A percentile compares a stretch with the other conserved stretches of the same genome.
Evolutionary conservation across 768 basidiomycete species (phyloP).

Genomic region (Panus rudis): DNA sequence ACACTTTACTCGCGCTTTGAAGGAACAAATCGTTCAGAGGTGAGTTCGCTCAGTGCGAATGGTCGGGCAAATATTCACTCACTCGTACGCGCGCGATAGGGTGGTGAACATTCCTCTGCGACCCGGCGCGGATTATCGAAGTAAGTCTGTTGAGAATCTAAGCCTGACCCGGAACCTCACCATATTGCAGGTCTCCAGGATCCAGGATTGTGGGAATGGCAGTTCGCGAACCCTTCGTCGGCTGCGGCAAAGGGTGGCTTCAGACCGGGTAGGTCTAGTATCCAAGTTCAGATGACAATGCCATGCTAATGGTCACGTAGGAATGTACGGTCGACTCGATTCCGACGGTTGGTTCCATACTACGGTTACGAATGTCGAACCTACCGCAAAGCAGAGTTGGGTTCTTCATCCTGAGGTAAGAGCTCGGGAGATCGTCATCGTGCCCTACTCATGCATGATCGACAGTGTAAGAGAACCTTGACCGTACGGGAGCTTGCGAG

Average conservation of each 20-base stretch:
- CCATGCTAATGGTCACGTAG: slow-evolving; percentile 27
- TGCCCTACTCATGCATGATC: background rate
- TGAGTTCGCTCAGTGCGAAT: slow-evolving; percentile 20
- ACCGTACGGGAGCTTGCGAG: slow-evolving; percentile 73
- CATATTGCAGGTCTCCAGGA: no score
- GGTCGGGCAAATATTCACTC: no score
- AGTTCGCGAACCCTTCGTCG: slow-evolving; percentile 51
- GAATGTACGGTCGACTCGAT: slow-evolving; percentile 56
- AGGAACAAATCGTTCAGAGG: slow-evolving; percentile 51
- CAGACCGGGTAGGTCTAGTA: slow-evolving; percentile 37
- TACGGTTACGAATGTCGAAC: slow-evolving; percentile 72
- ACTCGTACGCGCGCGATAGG: no score
- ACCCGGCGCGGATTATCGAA: slow-evolving; percentile 56
- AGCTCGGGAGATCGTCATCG: slow-evolving; percentile 1
- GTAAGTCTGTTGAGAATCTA: slow-evolving; percentile 34
- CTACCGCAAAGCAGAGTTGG: slow-evolving; percentile 68
- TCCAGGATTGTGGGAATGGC: slow-evolving; percentile 67
- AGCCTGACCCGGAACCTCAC: no score
- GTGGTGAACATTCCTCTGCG: slow-evolving; percentile 52
- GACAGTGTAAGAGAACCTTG: slow-evolving; percentile 63
- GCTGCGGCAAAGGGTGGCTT: slow-evolving; percentile 47
- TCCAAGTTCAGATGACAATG: no score
- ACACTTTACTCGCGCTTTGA: slow-evolving; percentile 56
- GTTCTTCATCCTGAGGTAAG: slow-evolving; percentile 64
- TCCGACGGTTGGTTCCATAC: slow-evolving; percentile 54